Base-by-base conservation (phyloP, 176 grass and related monocot species). In the Aegilops longissima region DNA sequence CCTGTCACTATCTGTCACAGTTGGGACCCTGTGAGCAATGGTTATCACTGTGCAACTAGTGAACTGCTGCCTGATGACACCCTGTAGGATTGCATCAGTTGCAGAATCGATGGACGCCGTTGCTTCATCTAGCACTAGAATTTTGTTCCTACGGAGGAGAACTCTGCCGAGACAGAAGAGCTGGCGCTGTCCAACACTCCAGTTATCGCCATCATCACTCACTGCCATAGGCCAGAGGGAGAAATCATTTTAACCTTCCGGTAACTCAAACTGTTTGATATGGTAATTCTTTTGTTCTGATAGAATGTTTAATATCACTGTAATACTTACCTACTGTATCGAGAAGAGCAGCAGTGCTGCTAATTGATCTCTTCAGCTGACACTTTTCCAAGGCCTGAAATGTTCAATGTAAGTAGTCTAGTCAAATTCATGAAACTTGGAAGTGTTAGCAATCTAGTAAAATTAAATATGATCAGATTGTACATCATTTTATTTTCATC, bases 141-240 rank as follows among this genome's bases (percentile, higher is more conserved):
- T 92, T 92, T 83, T 93, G 84, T 92, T 98, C 86, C 86, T 91
- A 9, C 86, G 86, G 5, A 98, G 91, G 34, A 98, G 96, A 80
- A 92, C 93, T 66, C 96, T 91, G 20, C 96, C 93, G 36, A 98
- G 93, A 73, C 93, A 98, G 79, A 95, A 98, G 83, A 98, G 92
- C 51, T 98, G 96, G 33, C 96, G 93, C 84, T 98, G 96, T 34
- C 93, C 96, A 31, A 65, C 88, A 12, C 96, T 98, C 93, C 96
- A 98, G 72, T 98, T 98, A 52, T 94, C 90, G 0, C 93, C 96
- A 82, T 92, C 93, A 86, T 98, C 96, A 75, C 86, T 92, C 82
- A 98, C 96, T 95, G 76, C 44, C 72, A 86, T 17, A 79, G 29
- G 39, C 17, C 38, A 80, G 2, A 45, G n/a, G 25, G 76, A 42